These are phyloP conservation scores for Mrakia frigida DNA, from an alignment of 768 basidiomycete species.

Conservation along the genomic window DNA sequence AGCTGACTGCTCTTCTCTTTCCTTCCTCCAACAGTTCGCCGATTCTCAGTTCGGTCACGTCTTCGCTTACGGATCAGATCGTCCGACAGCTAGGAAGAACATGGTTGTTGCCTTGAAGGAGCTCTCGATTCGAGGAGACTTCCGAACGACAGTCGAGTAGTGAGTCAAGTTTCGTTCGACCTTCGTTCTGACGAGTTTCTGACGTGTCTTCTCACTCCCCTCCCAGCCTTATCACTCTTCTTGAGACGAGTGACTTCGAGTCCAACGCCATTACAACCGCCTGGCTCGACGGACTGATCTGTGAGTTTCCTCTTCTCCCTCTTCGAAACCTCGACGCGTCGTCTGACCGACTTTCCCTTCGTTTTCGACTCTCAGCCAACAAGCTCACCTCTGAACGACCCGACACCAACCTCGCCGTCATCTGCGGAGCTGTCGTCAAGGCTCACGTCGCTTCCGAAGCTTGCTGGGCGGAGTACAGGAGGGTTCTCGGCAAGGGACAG, in stretches of 20 bases:
- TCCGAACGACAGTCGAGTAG: conserved; percentile 97
- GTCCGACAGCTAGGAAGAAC: conserved; percentile 90
- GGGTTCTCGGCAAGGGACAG: conserved; percentile 84
- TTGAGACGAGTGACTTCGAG: conserved; percentile 92
- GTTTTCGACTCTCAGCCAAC: conserved; percentile 52
- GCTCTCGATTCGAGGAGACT: conserved; percentile 96
- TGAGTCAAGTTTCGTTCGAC: conserved; percentile 70
- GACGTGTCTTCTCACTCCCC: neutral
- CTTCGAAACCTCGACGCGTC: neutral
- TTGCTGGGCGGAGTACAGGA: conserved; percentile 88
- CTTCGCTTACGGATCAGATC: conserved; percentile 96
- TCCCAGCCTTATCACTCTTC: conserved; percentile 36
- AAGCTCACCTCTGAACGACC: conserved; percentile 97
- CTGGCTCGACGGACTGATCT: conserved; percentile 93
- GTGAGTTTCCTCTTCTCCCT: neutral
- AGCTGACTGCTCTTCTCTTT: neutral
- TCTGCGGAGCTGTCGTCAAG: conserved; percentile 94
- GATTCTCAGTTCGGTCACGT: conserved; percentile 99
- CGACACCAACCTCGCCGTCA: conserved; percentile 82
- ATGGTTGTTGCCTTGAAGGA: conserved; percentile 99
- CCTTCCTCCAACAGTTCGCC: conserved; percentile 59
- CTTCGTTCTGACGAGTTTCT: neutral
- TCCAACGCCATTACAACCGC: conserved; percentile 97
- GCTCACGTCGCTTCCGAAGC: conserved; percentile 83
- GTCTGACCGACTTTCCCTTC: neutral